Conservation (phyloP, 805 yeast species). For the Saccharomycopsis sp. region DNA sequence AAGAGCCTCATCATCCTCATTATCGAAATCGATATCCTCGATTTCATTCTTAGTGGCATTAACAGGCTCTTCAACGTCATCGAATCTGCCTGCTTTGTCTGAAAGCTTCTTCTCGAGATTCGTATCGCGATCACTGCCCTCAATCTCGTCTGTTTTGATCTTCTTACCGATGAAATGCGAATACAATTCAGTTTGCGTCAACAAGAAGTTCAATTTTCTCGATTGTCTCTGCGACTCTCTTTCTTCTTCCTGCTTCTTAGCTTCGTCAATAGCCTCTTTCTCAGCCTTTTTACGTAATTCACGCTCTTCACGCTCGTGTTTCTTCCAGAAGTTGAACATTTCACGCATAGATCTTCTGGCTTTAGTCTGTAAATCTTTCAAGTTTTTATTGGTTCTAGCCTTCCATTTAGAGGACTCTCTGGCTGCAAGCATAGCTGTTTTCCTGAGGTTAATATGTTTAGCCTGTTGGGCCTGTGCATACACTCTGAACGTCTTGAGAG, state of each 20-base stretch:
- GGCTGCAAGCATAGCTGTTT: constrained; percentile 84
- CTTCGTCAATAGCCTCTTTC: constrained; percentile 80
- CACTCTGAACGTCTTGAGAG: constrained; percentile 76
- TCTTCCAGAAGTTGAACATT: constrained; percentile 97
- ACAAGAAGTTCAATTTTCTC: constrained; percentile 87
- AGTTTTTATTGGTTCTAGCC: constrained; percentile 77
- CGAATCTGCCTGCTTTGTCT: constrained; percentile 21
- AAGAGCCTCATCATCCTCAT: constrained; percentile 76
- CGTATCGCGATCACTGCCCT: constrained; percentile 49
- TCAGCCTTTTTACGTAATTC: constrained; percentile 84
- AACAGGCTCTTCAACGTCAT: constrained; percentile 33
- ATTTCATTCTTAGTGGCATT: constrained; percentile 47
- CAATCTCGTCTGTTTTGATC: constrained; percentile 80
- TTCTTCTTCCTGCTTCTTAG: constrained; percentile 91
- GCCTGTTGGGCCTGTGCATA: constrained; percentile 75
- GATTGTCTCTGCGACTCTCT: constrained; percentile 92
- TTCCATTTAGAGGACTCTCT: constrained; percentile 98
- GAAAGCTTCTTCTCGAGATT: constrained; percentile 23
- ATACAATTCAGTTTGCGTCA: constrained; percentile 95
- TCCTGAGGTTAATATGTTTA: constrained; percentile 69
- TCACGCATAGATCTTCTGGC: constrained; percentile 97
- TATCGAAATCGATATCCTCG: constrained; percentile 73
- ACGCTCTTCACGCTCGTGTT: constrained; percentile 91
- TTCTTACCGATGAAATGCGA: constrained; percentile 95
- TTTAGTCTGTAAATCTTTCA: constrained; percentile 85